Conservation (phyloP, 2,329 filamentous ascomycete genomes). For the Orbilia blumenaviensis region DNA sequence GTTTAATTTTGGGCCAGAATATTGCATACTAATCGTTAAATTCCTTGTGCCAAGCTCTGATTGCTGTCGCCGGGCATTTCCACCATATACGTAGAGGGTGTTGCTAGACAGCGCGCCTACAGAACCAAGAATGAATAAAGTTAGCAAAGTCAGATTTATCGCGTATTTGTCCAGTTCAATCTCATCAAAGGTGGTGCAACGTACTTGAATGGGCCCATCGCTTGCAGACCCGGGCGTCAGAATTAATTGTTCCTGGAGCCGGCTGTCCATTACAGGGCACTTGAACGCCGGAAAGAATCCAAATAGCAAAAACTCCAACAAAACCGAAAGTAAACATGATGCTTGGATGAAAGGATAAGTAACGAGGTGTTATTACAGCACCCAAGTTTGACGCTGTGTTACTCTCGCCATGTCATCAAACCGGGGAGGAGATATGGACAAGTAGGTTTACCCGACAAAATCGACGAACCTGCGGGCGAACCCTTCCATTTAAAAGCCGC, state of each 20-base stretch:
- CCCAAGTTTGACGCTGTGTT: background rate
- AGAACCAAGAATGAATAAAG: background rate
- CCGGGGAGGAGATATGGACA: background rate
- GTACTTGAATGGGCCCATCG: constrained; percentile 37
- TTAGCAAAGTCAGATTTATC: background rate
- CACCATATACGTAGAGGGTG: constrained; percentile 23
- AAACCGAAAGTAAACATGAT: background rate
- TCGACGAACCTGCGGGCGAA: background rate
- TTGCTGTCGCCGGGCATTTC: constrained; percentile 8
- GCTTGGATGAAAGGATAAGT: background rate
- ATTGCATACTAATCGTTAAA: constrained; percentile 10
- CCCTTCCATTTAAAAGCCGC: background rate
- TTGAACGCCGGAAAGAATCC: background rate
- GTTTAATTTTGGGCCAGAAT: background rate
- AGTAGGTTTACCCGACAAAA: background rate
- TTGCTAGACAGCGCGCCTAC: constrained; percentile 5
- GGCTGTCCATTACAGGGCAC: background rate
- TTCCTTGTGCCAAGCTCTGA: background rate
- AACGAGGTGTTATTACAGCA: background rate
- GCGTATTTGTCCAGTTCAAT: background rate
- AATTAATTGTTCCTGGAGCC: constrained; percentile 1
- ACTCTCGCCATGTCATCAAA: background rate
- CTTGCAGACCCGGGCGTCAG: background rate
- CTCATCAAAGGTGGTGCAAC: background rate
- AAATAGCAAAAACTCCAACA: background rate